phyloP scores from a whole-genome alignment of 1,139 yeast genomes.

The Debaryomycetaceae sp. region DNA sequence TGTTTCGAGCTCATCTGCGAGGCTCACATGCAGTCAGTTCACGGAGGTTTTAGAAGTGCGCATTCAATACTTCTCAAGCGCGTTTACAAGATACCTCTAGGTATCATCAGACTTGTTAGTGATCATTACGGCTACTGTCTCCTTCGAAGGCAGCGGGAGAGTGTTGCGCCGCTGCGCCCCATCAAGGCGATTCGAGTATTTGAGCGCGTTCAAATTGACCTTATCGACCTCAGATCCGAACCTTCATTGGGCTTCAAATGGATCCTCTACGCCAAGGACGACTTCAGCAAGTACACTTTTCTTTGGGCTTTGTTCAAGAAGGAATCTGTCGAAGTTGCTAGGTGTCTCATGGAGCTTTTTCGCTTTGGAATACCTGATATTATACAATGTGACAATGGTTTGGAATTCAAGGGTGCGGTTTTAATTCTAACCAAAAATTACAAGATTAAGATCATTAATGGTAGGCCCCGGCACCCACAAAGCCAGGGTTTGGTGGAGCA shows the following conservation, averaged over 20 bases:
- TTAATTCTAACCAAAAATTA: no score
- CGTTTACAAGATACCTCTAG: no score
- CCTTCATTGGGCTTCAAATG: not conserved
- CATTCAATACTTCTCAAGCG: no score
- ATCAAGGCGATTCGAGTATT: not conserved
- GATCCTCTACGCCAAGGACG: not conserved
- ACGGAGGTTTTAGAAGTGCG: no score
- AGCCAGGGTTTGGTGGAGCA: constrained; percentile 1
- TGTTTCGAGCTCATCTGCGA: no score
- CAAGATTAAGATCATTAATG: no score
- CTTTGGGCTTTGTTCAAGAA: not conserved
- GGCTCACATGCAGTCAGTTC: no score
- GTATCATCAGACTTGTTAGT: no score
- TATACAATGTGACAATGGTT: not conserved
- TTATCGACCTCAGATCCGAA: not conserved
- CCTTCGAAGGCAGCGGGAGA: constrained; percentile 25
- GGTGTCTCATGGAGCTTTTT: not conserved
- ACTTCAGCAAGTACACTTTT: not conserved
- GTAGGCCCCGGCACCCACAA: not conserved
- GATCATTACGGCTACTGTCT: constrained; percentile 6
- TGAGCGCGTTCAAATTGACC: not conserved
- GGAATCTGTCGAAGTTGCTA: not conserved
- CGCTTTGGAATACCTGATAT: not conserved
- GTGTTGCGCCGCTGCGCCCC: constrained; percentile 4
- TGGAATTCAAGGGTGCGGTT: not conserved